These are phyloP conservation scores for Penicillium oxalicum DNA, from an alignment of 2,329 filamentous ascomycete species.

Conservation along the genomic window DNA sequence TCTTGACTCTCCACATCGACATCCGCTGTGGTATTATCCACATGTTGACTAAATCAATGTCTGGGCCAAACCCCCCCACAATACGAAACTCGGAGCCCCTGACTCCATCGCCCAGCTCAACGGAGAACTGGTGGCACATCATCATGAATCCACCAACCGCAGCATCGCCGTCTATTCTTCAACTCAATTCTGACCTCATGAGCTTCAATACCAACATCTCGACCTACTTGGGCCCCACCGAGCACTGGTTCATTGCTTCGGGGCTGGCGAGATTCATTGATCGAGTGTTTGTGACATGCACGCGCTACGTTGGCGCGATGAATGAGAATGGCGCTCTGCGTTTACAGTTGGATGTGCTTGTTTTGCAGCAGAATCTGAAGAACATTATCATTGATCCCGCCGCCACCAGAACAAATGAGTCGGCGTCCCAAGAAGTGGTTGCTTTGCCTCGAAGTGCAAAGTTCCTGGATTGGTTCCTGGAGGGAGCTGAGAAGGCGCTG, in stretches of 20 bases:
- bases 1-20: slow-evolving; percentile 83
- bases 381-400: slow-evolving; percentile 59
- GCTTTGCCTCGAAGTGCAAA: slow-evolving; percentile 41
- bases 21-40: slow-evolving; percentile 79
- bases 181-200: slow-evolving; percentile 77
- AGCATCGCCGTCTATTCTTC: slow-evolving; percentile 63
- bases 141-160: slow-evolving; percentile 38
- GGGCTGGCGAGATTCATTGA: slow-evolving; percentile 76
- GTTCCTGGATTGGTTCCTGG: slow-evolving; percentile 45
- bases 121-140: slow-evolving; percentile 58
- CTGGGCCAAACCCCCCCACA: slow-evolving; percentile 47
- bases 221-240: slow-evolving; percentile 63
- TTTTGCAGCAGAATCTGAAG: slow-evolving; percentile 93
- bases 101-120: slow-evolving; percentile 58
- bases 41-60: slow-evolving; percentile 62
- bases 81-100: slow-evolving; percentile 29
- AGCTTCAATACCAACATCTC: slow-evolving; percentile 77
- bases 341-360: slow-evolving; percentile 89
- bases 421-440: slow-evolving; percentile 29
- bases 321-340: slow-evolving; percentile 76
- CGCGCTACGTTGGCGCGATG: slow-evolving; percentile 68
- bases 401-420: slow-evolving; percentile 4
- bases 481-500: slow-evolving; percentile 41
- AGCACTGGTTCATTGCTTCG: slow-evolving; percentile 68
- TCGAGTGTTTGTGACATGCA: slow-evolving; percentile 67